Base-by-base conservation (phyloP, 345 rosid genomes). In the Nasturtium officinale region DNA sequence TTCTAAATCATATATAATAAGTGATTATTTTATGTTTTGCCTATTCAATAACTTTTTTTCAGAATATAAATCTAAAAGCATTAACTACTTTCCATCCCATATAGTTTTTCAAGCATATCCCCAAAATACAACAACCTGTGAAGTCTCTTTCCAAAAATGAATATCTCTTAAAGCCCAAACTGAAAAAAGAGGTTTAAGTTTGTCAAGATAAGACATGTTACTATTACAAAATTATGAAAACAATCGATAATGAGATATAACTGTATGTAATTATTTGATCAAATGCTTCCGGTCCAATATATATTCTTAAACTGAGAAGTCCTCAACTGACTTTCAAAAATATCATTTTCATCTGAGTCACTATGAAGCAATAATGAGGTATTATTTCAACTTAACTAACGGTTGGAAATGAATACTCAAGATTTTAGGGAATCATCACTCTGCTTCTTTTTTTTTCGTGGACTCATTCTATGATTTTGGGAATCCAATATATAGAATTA, bases 261-360 rank as follows among this genome's bases (percentile, higher is more conserved):
- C 72, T 35, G 65, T 57, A 65, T 35, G 65, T 57, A 65, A 37
- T 17, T 56, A 17, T 11, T 55, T 33, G 42, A 74, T 66, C 26
- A 47, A 47, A 46, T 8, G 26, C 8, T 9, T 21, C 42, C 29
- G 16, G 55, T 52, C 33, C 30, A 52, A 29, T 12, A 32, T 55
- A 55, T 10, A 52, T 40, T 55, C 32, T 55, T 2, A 65, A 65
- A 65, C 43, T 65, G 42, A 65, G 47, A 47, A 74, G 67, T 74
- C 78, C 48, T 37, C 67, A 74, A 74, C 61, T 26, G 18, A 74
- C 15, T 58, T 65, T 74, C 60, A 74, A 43, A 58, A 58, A 54
- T 37, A 58, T 74, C 78, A 28, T 67, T 74, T 66, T 74, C 67
- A 74, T 45, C 15, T 13, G 58, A 9, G 32, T 35, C 60, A 50